phyloP scores from a whole-genome alignment of 2,329 filamentous ascomycete species.

The Chaetomiaceae sp. region DNA sequence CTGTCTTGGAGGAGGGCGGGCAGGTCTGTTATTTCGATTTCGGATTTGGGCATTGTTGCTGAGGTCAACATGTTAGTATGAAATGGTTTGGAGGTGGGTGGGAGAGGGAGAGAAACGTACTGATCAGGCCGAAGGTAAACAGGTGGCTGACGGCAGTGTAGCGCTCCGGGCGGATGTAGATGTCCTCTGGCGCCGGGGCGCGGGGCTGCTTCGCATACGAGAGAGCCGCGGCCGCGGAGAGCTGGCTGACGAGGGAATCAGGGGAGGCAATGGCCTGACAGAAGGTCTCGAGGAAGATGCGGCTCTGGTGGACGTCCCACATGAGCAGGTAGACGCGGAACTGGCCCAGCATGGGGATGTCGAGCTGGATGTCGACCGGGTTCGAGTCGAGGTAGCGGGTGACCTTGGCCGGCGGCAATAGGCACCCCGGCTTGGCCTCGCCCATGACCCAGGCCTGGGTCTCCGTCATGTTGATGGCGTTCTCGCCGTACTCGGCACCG shows the following conservation, averaged over 20 bases:
- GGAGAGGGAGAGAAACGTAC: constrained; percentile 36
- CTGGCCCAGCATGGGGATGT: constrained; percentile 72
- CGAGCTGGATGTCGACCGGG: constrained; percentile 70
- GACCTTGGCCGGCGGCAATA: constrained; percentile 64
- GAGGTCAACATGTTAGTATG: not conserved
- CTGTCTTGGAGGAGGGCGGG: constrained; percentile 59
- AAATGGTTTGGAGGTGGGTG: not conserved
- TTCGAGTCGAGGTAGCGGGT: constrained; percentile 74
- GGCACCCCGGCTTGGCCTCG: constrained; percentile 49
- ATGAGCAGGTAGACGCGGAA: constrained; percentile 72
- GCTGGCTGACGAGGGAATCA: constrained; percentile 53
- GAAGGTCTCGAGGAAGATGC: constrained; percentile 56
- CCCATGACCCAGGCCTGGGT: constrained; percentile 41
- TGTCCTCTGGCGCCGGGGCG: constrained; percentile 55
- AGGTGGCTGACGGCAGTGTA: constrained; percentile 65
- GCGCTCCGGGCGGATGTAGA: constrained; percentile 62
- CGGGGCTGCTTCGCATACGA: constrained; percentile 60
- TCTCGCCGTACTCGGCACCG: constrained; percentile 55
- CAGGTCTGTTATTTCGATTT: constrained; percentile 62
- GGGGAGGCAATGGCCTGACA: constrained; percentile 50
- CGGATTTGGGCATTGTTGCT: constrained; percentile 57
- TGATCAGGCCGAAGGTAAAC: constrained; percentile 67
- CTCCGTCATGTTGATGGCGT: constrained; percentile 45
- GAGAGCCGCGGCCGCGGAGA: constrained; percentile 53
- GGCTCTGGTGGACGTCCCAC: constrained; percentile 53